Evolutionary conservation across 192 early-diverging fungal species (phyloP), one percentile per base, ranked within the genome.

Genomic region (Mortierella hygrophila): DNA sequence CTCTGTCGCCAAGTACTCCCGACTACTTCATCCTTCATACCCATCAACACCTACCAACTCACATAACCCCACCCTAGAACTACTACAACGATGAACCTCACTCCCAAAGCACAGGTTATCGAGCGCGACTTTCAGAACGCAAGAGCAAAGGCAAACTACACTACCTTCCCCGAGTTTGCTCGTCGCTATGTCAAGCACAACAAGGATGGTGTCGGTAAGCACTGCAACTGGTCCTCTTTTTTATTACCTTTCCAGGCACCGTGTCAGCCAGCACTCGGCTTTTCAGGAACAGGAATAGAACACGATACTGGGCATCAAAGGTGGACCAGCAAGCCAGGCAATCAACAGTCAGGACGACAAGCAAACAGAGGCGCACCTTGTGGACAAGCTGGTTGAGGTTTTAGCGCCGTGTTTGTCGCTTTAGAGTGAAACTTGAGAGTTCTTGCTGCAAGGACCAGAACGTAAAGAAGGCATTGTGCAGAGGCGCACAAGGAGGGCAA

Each of bases 151-250:
- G 77, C 77, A n/a, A 71, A 70, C 69, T 78, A 78, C 40, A 1
- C 77, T 2, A 38, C 77, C 47, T 78, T 78, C 52, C 71, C 78
- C 71, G 71, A 73, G 32, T 80, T 73, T 72, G 71, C 78, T 44
- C 78, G 78, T 60, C 78, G 78, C 37, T 73, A 65, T 80, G 71
- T 80, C 78, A 80, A 80, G 71, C 77, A 78, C 38, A 78, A 78
- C 40, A 78, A 78, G 40, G 77, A 78, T 49, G 77, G 77, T 70
- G 46, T 78, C 47, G 77, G 77, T 78, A 78, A 78, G 57, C 46
- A 46, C 72, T 73, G 8, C 60, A 32, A 10, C 60, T 65, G 60
- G 29, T 35, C 11, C 2, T 26, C n/a, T 63, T 44, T 15, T 46
- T 46, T 9, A 29, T 15, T 32, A 23, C 26, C 32, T 32, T 65